Evolutionary conservation across 2,329 filamentous ascomycete genomes (phyloP).

Genomic region (Pyrenochaeta sp.): DNA sequence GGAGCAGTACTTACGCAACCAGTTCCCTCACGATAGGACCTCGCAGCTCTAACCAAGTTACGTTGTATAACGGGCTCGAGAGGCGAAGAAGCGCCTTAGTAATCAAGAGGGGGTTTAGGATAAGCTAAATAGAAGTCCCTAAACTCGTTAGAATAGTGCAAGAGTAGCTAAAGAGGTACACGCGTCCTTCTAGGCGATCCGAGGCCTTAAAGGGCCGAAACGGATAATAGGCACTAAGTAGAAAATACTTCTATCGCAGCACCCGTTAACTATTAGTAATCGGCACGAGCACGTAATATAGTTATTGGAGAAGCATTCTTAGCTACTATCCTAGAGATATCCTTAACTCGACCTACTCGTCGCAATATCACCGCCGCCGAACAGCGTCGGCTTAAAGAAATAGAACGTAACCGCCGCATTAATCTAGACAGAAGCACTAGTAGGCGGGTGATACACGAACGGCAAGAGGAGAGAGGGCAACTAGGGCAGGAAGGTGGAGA

Average conservation of each 20-base stretch:
- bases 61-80: neutral
- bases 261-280: neutral
- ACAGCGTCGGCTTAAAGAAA: slow-evolving; percentile 1
- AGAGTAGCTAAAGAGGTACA: too few relatives aligned
- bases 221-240: too few relatives aligned
- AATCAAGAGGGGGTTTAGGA: neutral
- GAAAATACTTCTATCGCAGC: slow-evolving; percentile 1
- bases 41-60: slow-evolving; percentile 4
- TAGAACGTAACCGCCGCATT: neutral
- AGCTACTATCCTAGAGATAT: neutral
- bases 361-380: slow-evolving; percentile 1
- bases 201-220: too few relatives aligned
- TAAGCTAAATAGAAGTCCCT: slow-evolving; percentile 2
- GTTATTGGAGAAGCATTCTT: neutral
- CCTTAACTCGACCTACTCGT: neutral
- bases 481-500: too few relatives aligned
- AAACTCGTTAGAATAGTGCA: neutral
- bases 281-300: neutral
- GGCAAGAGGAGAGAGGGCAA: too few relatives aligned
- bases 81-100: neutral
- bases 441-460: neutral
- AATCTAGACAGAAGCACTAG: slow-evolving; percentile 1
- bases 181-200: too few relatives aligned
- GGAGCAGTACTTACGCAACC: too few relatives aligned
- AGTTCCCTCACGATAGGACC: neutral